phyloP scores from a whole-genome alignment of 306 rosid species.

The Dicorynia guianensis region DNA sequence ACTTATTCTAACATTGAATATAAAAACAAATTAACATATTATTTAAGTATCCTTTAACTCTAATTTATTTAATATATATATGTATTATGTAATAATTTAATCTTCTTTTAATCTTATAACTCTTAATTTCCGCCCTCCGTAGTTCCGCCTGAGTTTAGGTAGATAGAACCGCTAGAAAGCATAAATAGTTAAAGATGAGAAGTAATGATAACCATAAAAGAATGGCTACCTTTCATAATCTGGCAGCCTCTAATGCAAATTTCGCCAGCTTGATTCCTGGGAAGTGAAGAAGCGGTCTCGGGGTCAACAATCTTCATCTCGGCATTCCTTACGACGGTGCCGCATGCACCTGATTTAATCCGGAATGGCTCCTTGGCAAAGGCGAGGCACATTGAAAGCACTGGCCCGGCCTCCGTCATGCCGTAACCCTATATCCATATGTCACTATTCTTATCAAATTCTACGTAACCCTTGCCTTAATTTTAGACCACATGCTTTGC shows the following conservation, averaged over 20 bases:
- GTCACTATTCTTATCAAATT: neutral
- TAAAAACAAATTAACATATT: no score
- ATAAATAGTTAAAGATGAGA: no score
- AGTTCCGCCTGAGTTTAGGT: no score
- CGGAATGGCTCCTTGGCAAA: constrained; percentile 64
- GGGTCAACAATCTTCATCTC: constrained; percentile 74
- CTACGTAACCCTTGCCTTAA: neutral
- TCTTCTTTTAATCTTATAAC: no score
- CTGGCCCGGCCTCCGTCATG: constrained; percentile 82
- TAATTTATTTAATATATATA: no score
- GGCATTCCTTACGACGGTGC: constrained; percentile 73
- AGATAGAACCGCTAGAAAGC: no score
- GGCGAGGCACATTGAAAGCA: constrained; percentile 64
- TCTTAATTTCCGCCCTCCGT: no score
- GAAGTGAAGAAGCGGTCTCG: constrained; percentile 54
- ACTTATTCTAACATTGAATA: no score
- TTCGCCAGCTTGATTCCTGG: constrained; percentile 70
- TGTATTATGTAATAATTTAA: no score
- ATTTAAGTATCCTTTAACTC: no score
- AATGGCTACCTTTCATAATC: constrained; percentile 90
- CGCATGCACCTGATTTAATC: constrained; percentile 76
- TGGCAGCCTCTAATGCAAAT: constrained; percentile 75
- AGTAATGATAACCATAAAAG: no score
- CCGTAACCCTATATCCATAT: constrained; percentile 68
- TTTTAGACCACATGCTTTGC: neutral